Base-by-base conservation (phyloP, 2,329 filamentous ascomycete genomes). In the Pseudogymnoascus sp. region DNA sequence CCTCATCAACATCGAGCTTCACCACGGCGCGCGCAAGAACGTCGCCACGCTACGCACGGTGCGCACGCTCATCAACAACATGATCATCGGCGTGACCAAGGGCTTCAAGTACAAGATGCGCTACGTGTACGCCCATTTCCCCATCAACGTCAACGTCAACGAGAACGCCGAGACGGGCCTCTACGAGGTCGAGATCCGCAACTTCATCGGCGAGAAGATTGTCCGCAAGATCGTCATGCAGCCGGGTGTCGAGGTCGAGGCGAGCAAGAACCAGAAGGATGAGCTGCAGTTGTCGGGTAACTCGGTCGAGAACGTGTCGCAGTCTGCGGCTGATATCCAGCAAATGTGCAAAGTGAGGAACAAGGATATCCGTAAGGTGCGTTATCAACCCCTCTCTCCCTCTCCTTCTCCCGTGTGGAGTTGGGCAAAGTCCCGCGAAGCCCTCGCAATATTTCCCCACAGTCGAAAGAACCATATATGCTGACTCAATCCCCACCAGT, bases 41-140 rank as follows among this genome's bases (percentile, higher is more conserved):
- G 90, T 99, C 77, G 95, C 95, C 76, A 91, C 93, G 73, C 92
- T 99, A 81, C 92, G 95, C 76, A 99, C 95, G 76, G 95, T 99
- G 83, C 91, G 92, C 77, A 93, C 93, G 71, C 81, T 97, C 81
- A 96, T 99, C 86, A 91, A 96, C 87, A 99, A 99, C 89, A 80
- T 99, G 82, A 90, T 99, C 81, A 88, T 93, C 75, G 95, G 95
- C 80, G 95, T 99, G 72, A 99, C 95, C 79, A 96, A 93, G 86
- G 95, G 95, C 73, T 99, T 89, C 91, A 96, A 96, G 85, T 99
- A 99, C 90, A 99, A 99, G 91, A 97, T 99, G 93, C 91, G 96
- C 77, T 99, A 99, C 85, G 95, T 99, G 81, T 99, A 99, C 81
- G 95, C 95, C 79, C 95, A 99, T 89, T 99, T 99, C 79, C 95